Base-by-base conservation (phyloP, 768 basidiomycete genomes). In the Suillus cothurnatus region DNA sequence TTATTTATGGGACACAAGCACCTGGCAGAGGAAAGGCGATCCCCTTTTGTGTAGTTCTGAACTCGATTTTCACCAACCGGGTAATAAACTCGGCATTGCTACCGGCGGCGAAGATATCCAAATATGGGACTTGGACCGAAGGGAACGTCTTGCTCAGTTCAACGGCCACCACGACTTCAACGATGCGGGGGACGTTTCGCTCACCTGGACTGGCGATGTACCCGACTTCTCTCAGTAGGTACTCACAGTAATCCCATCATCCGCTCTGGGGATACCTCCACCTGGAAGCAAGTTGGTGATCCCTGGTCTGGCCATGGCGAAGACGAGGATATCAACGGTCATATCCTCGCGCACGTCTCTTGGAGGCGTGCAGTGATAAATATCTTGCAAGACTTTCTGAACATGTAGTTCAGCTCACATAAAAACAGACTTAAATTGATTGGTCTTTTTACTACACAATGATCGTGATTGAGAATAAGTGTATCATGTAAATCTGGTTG, bases 1-100 rank as follows among this genome's bases (percentile, higher is more conserved):
- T 64, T 1, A 36, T 21, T 12, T 50, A 21, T 65, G 64, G 64
- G 64, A 65, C 31, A 39, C 39, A 4, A n/a, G 6, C 23, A 61
- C 64, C 34, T 45, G 58, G 39, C 49, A 50, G 32, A 49, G 26
- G 59, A n/a, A 53, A 9, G n/a, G 26, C 2, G 60, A 31, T 32
- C 60, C 60, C 21, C 17, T 65, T 2, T 15, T 2, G 31, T 31
- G 64, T 47, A 21, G 32, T 3, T 32, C 53, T 6, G 32, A 21
- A 17, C 21, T 21, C 32, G 12, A n/a, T 55, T 55, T 55, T 55
- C 32, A n/a, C 12, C 9, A 21, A 34, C 53, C 6, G 53, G 53
- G 53, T 12, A 12, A 28, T 32, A 32, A 32, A 32, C 4, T 55
- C 32, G 31, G 21, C 19, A 21, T 55, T 32, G 32, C 53, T n/a